A percentile compares a stretch with the other conserved stretches of the same genome.
phyloP scores from a whole-genome alignment of 2,329 filamentous ascomycete genomes.

The Periconia digitata region DNA sequence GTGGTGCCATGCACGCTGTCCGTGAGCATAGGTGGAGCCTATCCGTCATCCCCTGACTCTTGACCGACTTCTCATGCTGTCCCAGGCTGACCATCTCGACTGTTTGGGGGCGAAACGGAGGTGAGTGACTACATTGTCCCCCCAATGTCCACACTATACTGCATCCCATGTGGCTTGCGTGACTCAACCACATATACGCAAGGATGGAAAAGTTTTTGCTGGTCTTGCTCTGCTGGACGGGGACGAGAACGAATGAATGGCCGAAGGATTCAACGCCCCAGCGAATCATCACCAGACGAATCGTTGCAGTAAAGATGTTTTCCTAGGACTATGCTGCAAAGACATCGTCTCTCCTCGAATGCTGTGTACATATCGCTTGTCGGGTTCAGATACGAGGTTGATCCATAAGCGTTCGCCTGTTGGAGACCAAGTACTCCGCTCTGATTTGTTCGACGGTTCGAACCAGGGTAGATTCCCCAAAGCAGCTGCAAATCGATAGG shows the following conservation, averaged over 20 bases:
- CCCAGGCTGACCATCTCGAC: neutral
- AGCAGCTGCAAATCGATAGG: no score
- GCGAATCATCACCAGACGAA: neutral
- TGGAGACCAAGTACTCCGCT: neutral
- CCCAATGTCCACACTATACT: neutral
- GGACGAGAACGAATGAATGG: neutral
- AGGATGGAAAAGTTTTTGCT: neutral
- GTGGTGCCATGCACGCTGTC: constrained; percentile 16
- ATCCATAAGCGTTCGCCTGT: neutral
- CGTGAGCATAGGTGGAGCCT: constrained; percentile 20
- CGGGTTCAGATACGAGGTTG: neutral
- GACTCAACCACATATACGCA: constrained; percentile 5
- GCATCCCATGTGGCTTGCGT: neutral
- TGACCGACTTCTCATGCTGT: constrained; percentile 32
- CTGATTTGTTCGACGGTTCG: neutral
- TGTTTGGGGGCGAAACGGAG: constrained; percentile 8
- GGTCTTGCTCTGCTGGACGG: neutral
- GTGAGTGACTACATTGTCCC: constrained; percentile 8
- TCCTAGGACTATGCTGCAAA: no score
- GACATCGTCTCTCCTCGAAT: neutral
- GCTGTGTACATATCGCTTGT: neutral
- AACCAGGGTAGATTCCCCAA: neutral
- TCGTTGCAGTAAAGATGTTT: no score
- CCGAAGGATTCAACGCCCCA: neutral
- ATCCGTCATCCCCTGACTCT: constrained; percentile 27